Conservation (phyloP, 305 asterid genomes). For the Vinca major region DNA sequence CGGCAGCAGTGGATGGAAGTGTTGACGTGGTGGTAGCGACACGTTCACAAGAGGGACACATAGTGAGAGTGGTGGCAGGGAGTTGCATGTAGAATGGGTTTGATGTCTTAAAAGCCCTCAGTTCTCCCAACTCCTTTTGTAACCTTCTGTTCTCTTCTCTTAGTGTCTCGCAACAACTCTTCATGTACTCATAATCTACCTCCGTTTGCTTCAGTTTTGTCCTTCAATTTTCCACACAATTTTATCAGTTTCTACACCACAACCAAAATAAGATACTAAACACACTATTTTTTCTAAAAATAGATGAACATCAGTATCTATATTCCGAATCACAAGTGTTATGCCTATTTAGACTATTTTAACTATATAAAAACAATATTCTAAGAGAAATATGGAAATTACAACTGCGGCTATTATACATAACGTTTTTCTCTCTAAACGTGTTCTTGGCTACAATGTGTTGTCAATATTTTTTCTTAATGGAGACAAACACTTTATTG, state of each 20-base stretch:
- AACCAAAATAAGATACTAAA: neutral
- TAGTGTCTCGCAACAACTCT: conserved; percentile 65
- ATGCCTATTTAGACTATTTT: too few relatives aligned
- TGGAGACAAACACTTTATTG: too few relatives aligned
- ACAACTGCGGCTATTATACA: too few relatives aligned
- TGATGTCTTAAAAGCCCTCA: conserved; percentile 60
- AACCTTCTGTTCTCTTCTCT: conserved; percentile 66
- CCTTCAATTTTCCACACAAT: conserved; percentile 23
- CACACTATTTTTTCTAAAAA: too few relatives aligned
- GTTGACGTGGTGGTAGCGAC: conserved; percentile 23
- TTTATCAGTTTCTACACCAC: neutral
- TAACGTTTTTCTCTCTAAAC: too few relatives aligned
- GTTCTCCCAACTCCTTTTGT: conserved; percentile 65
- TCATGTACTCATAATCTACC: conserved; percentile 71
- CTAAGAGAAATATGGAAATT: too few relatives aligned
- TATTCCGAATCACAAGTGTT: too few relatives aligned
- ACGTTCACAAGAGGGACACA: conserved; percentile 86
- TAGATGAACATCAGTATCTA: too few relatives aligned
- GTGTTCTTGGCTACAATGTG: too few relatives aligned
- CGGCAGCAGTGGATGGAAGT: too few relatives aligned
- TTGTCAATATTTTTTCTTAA: too few relatives aligned
- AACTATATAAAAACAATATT: too few relatives aligned
- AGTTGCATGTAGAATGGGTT: conserved; percentile 67
- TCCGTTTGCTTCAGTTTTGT: conserved; percentile 89
- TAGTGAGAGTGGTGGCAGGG: conserved; percentile 77